Percentiles rank a stretch among this genome's conserved stretches.
phyloP scores from a whole-genome alignment of 805 yeast species.

The Ogataea saltuana region DNA sequence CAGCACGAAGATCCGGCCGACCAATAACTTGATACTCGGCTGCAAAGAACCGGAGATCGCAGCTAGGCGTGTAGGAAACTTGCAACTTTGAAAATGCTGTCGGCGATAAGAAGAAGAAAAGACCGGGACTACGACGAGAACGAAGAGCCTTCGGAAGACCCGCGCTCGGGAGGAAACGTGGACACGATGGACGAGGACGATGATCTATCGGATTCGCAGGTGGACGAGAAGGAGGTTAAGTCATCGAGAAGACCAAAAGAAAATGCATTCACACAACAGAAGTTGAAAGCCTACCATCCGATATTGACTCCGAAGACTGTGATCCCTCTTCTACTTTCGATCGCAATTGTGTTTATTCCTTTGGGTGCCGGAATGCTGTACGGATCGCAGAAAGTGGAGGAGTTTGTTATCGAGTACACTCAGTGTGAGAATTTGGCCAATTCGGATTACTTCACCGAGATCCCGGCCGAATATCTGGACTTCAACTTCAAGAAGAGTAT shows the following conservation, averaged over 20 bases:
- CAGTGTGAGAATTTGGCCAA: slow-evolving; percentile 57
- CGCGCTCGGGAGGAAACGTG: slow-evolving; percentile 3
- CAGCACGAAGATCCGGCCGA: too few species aligned
- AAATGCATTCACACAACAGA: slow-evolving; percentile 57
- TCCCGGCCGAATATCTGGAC: slow-evolving; percentile 60
- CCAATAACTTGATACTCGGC: too few species aligned
- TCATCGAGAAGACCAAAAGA: slow-evolving; percentile 67
- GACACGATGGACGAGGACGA: slow-evolving; percentile 38
- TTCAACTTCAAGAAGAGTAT: slow-evolving; percentile 55
- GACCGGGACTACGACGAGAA: slow-evolving; percentile 16
- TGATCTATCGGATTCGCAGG: slow-evolving; percentile 46
- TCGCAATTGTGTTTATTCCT: slow-evolving; percentile 85
- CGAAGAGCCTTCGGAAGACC: slow-evolving; percentile 13
- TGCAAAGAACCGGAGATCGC: too few species aligned
- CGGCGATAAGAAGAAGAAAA: slow-evolving; percentile 20
- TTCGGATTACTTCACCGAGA: slow-evolving; percentile 43
- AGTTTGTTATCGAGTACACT: slow-evolving; percentile 74
- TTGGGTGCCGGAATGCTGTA: slow-evolving; percentile 83
- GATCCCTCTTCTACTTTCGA: slow-evolving; percentile 72
- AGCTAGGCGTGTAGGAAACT: too few species aligned
- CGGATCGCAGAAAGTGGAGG: slow-evolving; percentile 75
- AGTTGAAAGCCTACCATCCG: slow-evolving; percentile 62
- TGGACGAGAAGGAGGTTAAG: slow-evolving; percentile 37
- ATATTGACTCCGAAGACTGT: slow-evolving; percentile 90
- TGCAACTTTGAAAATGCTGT: slow-evolving; percentile 11